phyloP scores from a whole-genome alignment of 192 early-diverging fungal genomes.

The Coemansia umbellata region DNA sequence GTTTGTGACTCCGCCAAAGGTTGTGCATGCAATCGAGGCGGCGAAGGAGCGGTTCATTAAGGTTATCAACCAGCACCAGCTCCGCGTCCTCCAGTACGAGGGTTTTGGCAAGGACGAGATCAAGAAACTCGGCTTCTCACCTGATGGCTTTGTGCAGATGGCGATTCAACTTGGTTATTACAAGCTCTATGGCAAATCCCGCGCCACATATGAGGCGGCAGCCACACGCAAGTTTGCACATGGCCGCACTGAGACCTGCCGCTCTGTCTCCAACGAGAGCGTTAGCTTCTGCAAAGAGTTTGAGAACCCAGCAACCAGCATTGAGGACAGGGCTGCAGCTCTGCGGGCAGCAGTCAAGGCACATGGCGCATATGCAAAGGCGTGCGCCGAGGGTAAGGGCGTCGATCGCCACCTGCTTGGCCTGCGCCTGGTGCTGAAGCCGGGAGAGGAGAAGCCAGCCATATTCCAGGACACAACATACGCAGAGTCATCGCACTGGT shows the following conservation, averaged over 20 bases:
- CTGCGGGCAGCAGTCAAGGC: slow-evolving; percentile 72
- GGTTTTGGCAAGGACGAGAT: slow-evolving; percentile 92
- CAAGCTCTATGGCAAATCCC: slow-evolving; percentile 78
- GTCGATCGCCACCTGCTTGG: slow-evolving; percentile 89
- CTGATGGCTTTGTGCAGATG: slow-evolving; percentile 86
- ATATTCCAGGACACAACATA: slow-evolving; percentile 85
- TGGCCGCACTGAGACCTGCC: slow-evolving; percentile 92
- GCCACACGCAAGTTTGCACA: slow-evolving; percentile 85
- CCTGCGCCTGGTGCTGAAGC: slow-evolving; percentile 68
- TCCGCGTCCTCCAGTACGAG: slow-evolving; percentile 76
- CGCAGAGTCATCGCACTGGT: slow-evolving; percentile 79
- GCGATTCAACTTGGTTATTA: slow-evolving; percentile 96
- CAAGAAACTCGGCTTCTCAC: slow-evolving; percentile 77
- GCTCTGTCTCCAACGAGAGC: slow-evolving; percentile 72
- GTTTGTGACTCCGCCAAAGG: slow-evolving; percentile 62
- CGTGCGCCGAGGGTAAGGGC: slow-evolving; percentile 75
- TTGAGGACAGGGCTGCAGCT: slow-evolving; percentile 60
- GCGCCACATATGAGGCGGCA: slow-evolving; percentile 89
- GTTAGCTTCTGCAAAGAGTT: slow-evolving; percentile 82
- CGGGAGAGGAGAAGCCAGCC: slow-evolving; percentile 73
- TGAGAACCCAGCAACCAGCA: slow-evolving; percentile 58
- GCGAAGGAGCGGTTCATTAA: slow-evolving; percentile 78
- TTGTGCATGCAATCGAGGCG: slow-evolving; percentile 60
- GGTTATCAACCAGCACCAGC: slow-evolving; percentile 74
- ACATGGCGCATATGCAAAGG: slow-evolving; percentile 81